Conservation (phyloP, 192 early-diverging fungal genomes). For the Lobulomyces angularis region DNA sequence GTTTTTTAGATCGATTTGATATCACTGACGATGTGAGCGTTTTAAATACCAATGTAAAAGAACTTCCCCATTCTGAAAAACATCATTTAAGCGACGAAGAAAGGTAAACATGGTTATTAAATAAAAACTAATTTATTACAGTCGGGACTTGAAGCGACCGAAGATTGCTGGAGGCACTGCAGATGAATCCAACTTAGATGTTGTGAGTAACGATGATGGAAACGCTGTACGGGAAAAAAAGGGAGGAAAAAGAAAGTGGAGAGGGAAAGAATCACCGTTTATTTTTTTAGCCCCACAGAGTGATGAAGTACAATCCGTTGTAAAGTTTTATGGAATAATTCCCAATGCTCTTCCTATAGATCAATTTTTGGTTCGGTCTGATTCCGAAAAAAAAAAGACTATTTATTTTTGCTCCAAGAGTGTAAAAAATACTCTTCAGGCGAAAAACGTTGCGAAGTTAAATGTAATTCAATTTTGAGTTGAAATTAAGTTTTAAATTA, state of each 20-base stretch:
- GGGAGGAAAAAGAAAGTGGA: constrained; percentile 1
- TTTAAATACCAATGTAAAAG: too few relatives aligned
- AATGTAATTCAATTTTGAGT: too few relatives aligned
- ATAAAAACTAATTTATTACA: background rate
- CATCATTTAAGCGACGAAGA: constrained; percentile 3
- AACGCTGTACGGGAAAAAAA: background rate
- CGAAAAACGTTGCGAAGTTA: too few relatives aligned
- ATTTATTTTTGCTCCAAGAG: constrained; percentile 79
- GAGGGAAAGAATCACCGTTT: constrained; percentile 5
- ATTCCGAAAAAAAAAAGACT: constrained; percentile 46
- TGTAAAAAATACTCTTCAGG: constrained; percentile 53
- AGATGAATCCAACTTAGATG: background rate
- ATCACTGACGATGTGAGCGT: constrained; percentile 15
- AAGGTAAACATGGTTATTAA: too few relatives aligned
- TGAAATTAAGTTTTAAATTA: too few relatives aligned
- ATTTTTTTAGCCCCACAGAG: constrained; percentile 3
- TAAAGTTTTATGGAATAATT: constrained; percentile 68
- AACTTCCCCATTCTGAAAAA: constrained; percentile 10
- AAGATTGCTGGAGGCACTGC: background rate
- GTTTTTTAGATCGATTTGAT: constrained; percentile 28
- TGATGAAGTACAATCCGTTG: constrained; percentile 22
- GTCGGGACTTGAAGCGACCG: background rate
- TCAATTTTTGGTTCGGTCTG: constrained; percentile 82
- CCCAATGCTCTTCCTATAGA: too few relatives aligned
- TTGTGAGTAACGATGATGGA: constrained; percentile 4